Evolutionary conservation across 2,329 filamentous ascomycete genomes (phyloP), one percentile per base, ranked within the genome.

Genomic region (Aspergillus felis): DNA sequence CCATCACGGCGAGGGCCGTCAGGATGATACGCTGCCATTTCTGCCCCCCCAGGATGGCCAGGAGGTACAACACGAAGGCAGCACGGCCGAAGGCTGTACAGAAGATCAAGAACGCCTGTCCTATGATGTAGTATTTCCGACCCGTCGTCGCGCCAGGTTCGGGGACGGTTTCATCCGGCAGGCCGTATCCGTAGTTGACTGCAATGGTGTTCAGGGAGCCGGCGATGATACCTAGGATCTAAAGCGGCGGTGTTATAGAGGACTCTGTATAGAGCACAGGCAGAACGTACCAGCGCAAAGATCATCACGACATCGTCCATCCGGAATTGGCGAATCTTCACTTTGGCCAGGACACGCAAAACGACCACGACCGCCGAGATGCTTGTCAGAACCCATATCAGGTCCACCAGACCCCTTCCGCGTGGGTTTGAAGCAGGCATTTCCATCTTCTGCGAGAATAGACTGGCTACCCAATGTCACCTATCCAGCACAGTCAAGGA

Each of bases 281-380:
- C 51, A 17, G 32, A 7, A 22, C 55, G 25, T 27, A 62, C 57
- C 38, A 61, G 48, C 4, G 58, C 32, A 3, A 51, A 53, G n/a
- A 61, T 41, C 27, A 62, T 51, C 35, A 58, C 47, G 2, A 61
- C 17, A 27, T 62, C 64, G 5, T 58, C 62, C 3, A 54, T 12
- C 6, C 46, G 42, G 20, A 58, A 51, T 6, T 56, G 53, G 2
- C 57, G 57, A 41, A 62, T 58, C 7, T 44, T 52, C 22, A 53
- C n/a, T 17, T 62, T 59, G 22, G 57, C 58, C 9, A 55, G 27
- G 7, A 55, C 41, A 2, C 58, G 50, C 5, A 61, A 42, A 14
- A 32, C 24, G 8, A 60, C 42, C 3, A 57, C 17, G 5, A 60
- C 2, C 20, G 51, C 54, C 32, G 57, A 52, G 42, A 12, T 22